Base-by-base conservation (phyloP, 2,329 filamentous ascomycete species). In the Monosporascus sp. region DNA sequence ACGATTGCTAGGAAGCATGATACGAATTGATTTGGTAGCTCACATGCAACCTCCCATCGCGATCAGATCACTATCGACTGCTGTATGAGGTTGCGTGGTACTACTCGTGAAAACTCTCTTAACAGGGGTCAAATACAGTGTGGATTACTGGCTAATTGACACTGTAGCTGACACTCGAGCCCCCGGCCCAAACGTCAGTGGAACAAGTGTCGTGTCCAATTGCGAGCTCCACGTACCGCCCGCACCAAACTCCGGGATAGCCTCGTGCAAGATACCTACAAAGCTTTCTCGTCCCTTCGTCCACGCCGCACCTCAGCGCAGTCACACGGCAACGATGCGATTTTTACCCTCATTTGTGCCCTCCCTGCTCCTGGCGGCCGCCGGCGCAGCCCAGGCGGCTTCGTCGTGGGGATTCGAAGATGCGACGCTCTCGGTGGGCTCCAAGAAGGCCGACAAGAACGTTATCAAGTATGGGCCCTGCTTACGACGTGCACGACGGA, bases 381-480 rank as follows among this genome's bases (percentile, higher is more conserved):
- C 76, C 49, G 75, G 77, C 53, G 74, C 73, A 58, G 78, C 73
- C 51, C 74, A 75, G 60, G 80, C 80, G 37, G 77, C 78, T 52
- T 76, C 79, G 31, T 80, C 81, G 22, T 93, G 89, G 89, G 78
- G 79, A 52, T 92, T 92, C 63, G 80, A 87, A 59, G 88, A 91
- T 72, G 89, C 80, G 59, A 84, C 79, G 56, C 76, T 92, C 59
- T 78, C 83, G 8, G 77, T 92, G 54, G 75, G 77, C 59, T 74
- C 78, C 63, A 91, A 89, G 72, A 86, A 86, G 74, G 78, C 77
- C 56, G 79, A 77, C 57, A 75, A 75, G 50, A 71, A 78, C 60
- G 87, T 88, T 71, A 81, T 88, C 74, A 88, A 85, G 85, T 88
- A 77, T 66, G 80, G 67, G 48, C 44, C 49, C 48, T 53, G 54